Percentiles rank a stretch among this genome's conserved stretches.
phyloP scores from a whole-genome alignment of 2,329 filamentous ascomycete genomes.

The Alternaria incomplexa region DNA sequence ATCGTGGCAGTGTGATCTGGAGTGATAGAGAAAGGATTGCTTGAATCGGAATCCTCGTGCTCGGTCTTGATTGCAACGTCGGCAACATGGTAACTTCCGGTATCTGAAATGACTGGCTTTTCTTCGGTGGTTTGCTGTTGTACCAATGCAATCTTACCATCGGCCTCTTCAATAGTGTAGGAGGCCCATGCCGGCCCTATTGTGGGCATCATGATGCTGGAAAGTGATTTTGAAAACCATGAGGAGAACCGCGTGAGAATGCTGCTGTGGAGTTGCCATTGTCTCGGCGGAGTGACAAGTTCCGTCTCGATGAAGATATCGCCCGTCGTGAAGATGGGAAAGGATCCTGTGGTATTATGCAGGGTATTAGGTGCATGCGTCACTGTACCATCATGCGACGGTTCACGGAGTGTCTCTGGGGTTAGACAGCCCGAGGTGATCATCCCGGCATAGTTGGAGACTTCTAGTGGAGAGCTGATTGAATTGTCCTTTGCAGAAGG shows the following conservation, averaged over 20 bases:
- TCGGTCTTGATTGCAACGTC: not conserved
- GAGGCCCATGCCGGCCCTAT: not conserved
- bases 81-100: not conserved
- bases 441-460: not conserved
- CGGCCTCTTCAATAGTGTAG: constrained; percentile 6
- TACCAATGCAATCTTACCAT: not conserved
- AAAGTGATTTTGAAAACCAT: constrained; percentile 15
- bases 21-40: not conserved
- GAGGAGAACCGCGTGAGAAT: constrained; percentile 16
- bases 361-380: not conserved
- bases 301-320: constrained; percentile 4
- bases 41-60: not conserved
- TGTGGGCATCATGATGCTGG: not conserved
- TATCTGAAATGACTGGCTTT: not conserved
- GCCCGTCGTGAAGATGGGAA: constrained; percentile 6
- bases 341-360: not conserved
- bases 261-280: constrained; percentile 22
- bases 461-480: not conserved
- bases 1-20: not conserved
- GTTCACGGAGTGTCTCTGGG: not conserved
- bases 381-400: not conserved
- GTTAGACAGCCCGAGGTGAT: not conserved
- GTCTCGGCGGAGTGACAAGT: not conserved
- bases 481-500: not conserved
- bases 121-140: not conserved